These are phyloP conservation scores for Cercophora newfieldiana DNA, from an alignment of 495 filamentous ascomycete species.

Conservation along the genomic window DNA sequence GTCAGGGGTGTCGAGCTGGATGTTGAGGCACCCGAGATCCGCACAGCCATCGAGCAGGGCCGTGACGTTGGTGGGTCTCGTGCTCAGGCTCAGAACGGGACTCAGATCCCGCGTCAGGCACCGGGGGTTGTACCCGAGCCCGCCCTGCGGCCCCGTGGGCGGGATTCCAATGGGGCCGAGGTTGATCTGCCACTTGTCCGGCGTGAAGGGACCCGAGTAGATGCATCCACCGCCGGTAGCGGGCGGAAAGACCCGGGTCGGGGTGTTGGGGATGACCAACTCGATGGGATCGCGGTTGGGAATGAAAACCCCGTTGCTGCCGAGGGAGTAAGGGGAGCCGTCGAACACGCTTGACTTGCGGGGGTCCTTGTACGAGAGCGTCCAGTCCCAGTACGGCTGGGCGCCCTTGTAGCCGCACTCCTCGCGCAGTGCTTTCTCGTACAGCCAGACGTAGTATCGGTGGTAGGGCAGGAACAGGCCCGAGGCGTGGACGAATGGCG, in stretches of 20 bases:
- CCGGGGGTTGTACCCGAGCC: neutral
- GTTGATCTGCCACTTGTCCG: neutral
- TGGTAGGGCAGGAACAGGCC: conserved; percentile 69
- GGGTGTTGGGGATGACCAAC: neutral
- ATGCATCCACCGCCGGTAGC: conserved; percentile 20
- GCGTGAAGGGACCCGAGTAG: conserved; percentile 9
- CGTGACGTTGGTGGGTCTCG: conserved; percentile 1
- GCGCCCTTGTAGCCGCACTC: conserved; percentile 66
- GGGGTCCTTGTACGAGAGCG: conserved; percentile 43
- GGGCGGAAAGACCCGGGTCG: neutral
- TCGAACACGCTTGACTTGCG: conserved; percentile 58
- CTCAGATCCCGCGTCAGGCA: neutral
- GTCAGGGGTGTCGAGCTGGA: neutral
- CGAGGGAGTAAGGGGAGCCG: conserved; percentile 51
- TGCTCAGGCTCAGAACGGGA: neutral
- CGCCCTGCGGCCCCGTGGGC: neutral
- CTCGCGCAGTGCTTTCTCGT: conserved; percentile 62
- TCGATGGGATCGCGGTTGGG: neutral
- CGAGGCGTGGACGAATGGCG: conserved; percentile 54
- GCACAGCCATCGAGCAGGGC: neutral
- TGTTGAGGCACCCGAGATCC: neutral
- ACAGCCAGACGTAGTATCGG: conserved; percentile 60
- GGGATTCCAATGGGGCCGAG: neutral
- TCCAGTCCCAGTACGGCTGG: conserved; percentile 32
- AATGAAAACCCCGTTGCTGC: neutral